phyloP scores from a whole-genome alignment of 2,329 filamentous ascomycete species.

The Colletotrichum caudatum region DNA sequence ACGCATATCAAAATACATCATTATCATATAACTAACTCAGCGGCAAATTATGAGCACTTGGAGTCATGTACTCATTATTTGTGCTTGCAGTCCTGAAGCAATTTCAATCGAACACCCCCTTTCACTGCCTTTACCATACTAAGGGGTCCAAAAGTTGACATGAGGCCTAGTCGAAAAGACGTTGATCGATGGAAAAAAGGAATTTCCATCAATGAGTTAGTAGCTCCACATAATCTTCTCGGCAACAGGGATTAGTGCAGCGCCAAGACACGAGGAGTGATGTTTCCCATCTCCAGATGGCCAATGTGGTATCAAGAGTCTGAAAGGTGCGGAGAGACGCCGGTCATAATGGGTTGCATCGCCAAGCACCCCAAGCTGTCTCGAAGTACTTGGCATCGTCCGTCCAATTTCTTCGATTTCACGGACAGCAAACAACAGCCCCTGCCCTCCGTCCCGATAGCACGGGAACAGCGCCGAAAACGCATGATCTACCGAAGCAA shows the following conservation, averaged over 20 bases:
- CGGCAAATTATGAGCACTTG: not conserved
- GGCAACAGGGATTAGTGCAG: slow-evolving; percentile 12
- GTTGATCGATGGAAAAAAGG: slow-evolving; percentile 24
- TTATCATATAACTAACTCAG: not conserved
- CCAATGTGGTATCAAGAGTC: slow-evolving; percentile 18
- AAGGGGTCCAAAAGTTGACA: too few relatives aligned
- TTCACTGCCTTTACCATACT: not conserved
- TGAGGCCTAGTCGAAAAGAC: not conserved
- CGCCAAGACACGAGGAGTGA: slow-evolving; percentile 33
- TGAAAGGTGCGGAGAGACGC: slow-evolving; percentile 20
- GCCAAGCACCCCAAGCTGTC: slow-evolving; percentile 15
- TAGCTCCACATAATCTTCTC: slow-evolving; percentile 13
- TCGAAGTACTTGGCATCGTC: slow-evolving; percentile 36
- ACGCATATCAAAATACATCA: not conserved
- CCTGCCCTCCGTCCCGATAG: not conserved
- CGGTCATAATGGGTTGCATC: slow-evolving; percentile 21
- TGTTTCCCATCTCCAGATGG: slow-evolving; percentile 8
- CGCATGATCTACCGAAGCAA: slow-evolving; percentile 36
- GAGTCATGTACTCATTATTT: too few relatives aligned
- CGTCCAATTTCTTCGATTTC: slow-evolving; percentile 32
- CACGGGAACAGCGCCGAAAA: slow-evolving; percentile 27
- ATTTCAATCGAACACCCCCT: not conserved
- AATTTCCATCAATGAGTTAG: slow-evolving; percentile 39
- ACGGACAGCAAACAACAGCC: not conserved
- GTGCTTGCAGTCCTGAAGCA: not conserved